These are phyloP conservation scores for Prunus fruticosa DNA, from an alignment of 306 rosid species.

Conservation along the genomic window DNA sequence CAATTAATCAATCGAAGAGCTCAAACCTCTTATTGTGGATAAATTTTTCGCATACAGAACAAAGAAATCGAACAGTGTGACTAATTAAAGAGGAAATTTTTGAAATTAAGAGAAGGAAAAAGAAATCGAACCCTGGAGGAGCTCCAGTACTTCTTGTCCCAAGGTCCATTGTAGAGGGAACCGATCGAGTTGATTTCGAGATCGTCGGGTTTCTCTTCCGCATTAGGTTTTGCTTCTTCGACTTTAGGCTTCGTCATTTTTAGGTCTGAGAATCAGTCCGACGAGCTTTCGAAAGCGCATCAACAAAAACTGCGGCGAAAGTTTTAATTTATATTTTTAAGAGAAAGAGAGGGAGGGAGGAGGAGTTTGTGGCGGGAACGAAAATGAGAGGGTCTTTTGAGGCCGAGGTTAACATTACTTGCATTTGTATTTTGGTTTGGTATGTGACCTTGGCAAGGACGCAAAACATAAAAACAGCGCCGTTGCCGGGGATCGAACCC, in stretches of 20 bases:
- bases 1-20: neutral
- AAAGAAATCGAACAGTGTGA: no score
- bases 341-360: neutral
- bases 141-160: conserved; percentile 97
- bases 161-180: conserved; percentile 64
- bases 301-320: neutral
- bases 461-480: neutral
- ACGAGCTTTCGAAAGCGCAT: neutral
- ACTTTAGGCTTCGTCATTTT: conserved; percentile 35
- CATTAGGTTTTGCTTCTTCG: conserved; percentile 13
- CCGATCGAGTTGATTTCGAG: conserved; percentile 80
- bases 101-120: neutral
- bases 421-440: neutral
- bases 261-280: neutral
- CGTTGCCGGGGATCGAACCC: conserved; percentile 54
- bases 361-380: conserved; percentile 31
- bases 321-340: neutral
- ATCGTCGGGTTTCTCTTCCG: conserved; percentile 36
- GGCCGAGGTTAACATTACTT: neutral
- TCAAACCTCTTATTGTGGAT: neutral
- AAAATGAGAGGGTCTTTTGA: neutral
- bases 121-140: conserved; percentile 69
- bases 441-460: neutral
- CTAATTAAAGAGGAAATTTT: neutral
- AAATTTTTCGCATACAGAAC: no score